Conservation (phyloP, 352 stramenopile species). For the Phytophthora aleatoria region DNA sequence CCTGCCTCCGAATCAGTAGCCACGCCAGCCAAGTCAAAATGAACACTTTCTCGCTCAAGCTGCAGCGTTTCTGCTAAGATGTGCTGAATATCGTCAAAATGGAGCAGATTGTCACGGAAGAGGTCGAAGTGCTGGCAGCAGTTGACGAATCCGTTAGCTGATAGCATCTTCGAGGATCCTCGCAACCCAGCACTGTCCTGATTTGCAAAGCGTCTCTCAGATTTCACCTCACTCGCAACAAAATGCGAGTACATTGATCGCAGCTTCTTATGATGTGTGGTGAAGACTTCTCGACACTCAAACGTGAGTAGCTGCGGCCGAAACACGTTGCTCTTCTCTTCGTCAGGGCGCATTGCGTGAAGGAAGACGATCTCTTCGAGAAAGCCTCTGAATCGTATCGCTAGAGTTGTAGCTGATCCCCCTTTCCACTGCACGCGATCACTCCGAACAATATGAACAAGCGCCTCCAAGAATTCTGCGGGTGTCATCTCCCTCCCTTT, state of each 20-base stretch:
- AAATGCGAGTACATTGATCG: slow-evolving; percentile 53
- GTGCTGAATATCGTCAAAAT: slow-evolving; percentile 67
- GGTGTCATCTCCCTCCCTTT: slow-evolving; percentile 57
- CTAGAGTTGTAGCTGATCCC: slow-evolving; percentile 25
- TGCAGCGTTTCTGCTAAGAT: slow-evolving; percentile 64
- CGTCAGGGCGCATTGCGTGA: slow-evolving; percentile 50
- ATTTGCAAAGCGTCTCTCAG: slow-evolving; percentile 1
- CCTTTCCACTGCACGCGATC: slow-evolving; percentile 34
- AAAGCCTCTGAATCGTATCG: slow-evolving; percentile 49
- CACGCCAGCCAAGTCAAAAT: slow-evolving; percentile 25
- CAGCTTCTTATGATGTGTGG: slow-evolving; percentile 53
- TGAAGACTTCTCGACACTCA: slow-evolving; percentile 60
- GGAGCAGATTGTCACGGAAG: slow-evolving; percentile 61
- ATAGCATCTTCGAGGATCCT: slow-evolving; percentile 45
- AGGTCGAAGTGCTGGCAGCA: slow-evolving; percentile 60
- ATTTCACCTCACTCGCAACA: slow-evolving; percentile 21
- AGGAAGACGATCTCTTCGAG: slow-evolving; percentile 61
- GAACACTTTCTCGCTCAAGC: slow-evolving; percentile 62
- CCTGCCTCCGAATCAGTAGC: not conserved
- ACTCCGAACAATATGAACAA: slow-evolving; percentile 59
- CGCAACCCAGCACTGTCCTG: slow-evolving; percentile 15
- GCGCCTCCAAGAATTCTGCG: slow-evolving; percentile 67
- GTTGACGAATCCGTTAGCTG: slow-evolving; percentile 48
- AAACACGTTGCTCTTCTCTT: slow-evolving; percentile 58
- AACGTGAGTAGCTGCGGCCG: slow-evolving; percentile 46